A percentile compares a stretch with the other conserved stretches of the same genome.
phyloP scores from a whole-genome alignment of 768 basidiomycete species.

The Pleurotus tuber-regium region DNA sequence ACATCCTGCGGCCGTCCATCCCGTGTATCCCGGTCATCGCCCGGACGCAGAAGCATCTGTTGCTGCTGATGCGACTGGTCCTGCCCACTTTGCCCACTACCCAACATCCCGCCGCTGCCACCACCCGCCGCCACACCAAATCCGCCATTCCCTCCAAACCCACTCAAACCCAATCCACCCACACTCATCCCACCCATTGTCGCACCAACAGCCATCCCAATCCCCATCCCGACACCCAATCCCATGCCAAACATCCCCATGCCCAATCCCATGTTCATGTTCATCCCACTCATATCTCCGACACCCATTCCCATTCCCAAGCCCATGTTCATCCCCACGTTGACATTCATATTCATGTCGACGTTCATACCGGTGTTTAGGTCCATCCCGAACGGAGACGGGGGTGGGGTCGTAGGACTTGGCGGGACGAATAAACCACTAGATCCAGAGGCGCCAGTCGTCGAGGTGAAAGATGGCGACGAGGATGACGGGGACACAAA shows the following conservation, averaged over 20 bases:
- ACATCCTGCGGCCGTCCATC: background rate
- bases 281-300: background rate
- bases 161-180: background rate
- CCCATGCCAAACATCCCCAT: constrained; percentile 9
- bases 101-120: background rate
- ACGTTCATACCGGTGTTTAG: background rate
- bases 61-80: background rate
- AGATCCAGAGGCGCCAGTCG: background rate
- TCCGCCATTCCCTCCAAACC: background rate
- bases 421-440: background rate
- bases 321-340: background rate
- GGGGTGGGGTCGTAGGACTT: background rate
- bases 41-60: background rate
- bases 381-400: background rate
- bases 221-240: constrained; percentile 6
- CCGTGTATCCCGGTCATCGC: background rate
- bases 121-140: background rate
- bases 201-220: constrained; percentile 6
- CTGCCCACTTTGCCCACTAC: background rate
- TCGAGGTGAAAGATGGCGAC: background rate
- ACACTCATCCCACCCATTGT: background rate
- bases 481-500: background rate
- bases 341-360: background rate
- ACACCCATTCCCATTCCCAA: background rate
- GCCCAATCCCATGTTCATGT: constrained; percentile 4